Evolutionary conservation across 2,329 filamentous ascomycete species (phyloP).

Genomic region (Ambrosiella beaveri): DNA sequence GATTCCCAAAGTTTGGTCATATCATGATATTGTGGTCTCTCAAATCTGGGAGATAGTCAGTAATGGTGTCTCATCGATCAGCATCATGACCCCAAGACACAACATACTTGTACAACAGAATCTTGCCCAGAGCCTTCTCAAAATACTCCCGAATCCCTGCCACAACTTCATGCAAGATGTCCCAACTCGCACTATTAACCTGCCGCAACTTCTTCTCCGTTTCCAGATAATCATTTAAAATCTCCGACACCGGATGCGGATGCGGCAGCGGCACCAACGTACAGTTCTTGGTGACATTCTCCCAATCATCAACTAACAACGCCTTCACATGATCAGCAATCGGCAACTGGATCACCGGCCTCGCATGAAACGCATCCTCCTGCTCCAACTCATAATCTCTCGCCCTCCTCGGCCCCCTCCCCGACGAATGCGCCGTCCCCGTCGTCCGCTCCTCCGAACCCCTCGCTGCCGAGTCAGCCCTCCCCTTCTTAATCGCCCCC

Average conservation of each 20-base stretch:
- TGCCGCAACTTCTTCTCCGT: constrained; percentile 51
- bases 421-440: constrained; percentile 36
- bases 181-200: constrained; percentile 51
- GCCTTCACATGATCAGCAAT: constrained; percentile 85
- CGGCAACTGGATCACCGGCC: constrained; percentile 70
- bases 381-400: constrained; percentile 72
- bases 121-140: constrained; percentile 71
- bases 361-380: constrained; percentile 75
- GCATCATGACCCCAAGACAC: not conserved
- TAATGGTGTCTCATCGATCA: not conserved
- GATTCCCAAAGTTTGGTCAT: constrained; percentile 53
- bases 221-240: constrained; percentile 65
- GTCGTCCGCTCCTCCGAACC: constrained; percentile 62
- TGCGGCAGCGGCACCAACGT: constrained; percentile 77
- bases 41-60: constrained; percentile 41
- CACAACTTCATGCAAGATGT: constrained; percentile 80
- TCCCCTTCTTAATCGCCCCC: constrained; percentile 31
- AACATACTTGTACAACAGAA: constrained; percentile 61
- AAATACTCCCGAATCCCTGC: constrained; percentile 85
- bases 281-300: constrained; percentile 91
- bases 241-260: constrained; percentile 52
- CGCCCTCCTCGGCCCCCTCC: constrained; percentile 53
- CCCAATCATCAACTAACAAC: constrained; percentile 93
- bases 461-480: constrained; percentile 53
- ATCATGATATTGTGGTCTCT: constrained; percentile 73